phyloP scores from a whole-genome alignment of 768 basidiomycete genomes.

The Boletus tylopilopsis region DNA sequence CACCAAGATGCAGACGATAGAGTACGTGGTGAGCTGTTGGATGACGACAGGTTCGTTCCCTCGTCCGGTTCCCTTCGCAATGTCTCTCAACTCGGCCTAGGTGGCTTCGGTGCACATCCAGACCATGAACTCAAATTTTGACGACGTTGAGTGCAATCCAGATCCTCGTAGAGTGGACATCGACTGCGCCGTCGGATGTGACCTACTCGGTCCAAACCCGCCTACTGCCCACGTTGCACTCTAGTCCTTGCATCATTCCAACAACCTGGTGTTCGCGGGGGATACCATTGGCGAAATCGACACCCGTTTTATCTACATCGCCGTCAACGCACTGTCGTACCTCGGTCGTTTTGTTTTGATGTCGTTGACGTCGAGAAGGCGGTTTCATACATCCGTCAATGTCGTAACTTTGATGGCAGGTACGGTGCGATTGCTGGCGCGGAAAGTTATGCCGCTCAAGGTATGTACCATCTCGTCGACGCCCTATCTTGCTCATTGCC shows the following conservation, averaged over 20 bases:
- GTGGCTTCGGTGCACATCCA: slow-evolving; percentile 89
- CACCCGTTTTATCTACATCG: slow-evolving; percentile 87
- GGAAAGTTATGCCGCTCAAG: slow-evolving; percentile 91
- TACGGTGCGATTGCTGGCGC: slow-evolving; percentile 83
- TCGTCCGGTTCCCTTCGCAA: background rate
- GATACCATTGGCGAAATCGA: slow-evolving; percentile 89
- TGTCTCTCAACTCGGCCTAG: slow-evolving; percentile 42
- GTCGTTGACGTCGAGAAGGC: slow-evolving; percentile 66
- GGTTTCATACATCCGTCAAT: slow-evolving; percentile 66
- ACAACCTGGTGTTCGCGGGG: slow-evolving; percentile 78
- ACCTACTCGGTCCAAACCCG: background rate
- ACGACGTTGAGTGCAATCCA: slow-evolving; percentile 91
- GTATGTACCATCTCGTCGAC: slow-evolving; percentile 37
- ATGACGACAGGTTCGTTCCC: slow-evolving; percentile 69
- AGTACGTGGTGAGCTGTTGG: slow-evolving; percentile 93
- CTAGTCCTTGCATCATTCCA: slow-evolving; percentile 83
- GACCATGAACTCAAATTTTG: slow-evolving; percentile 89
- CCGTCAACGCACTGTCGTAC: slow-evolving; percentile 78
- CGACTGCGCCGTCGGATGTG: slow-evolving; percentile 72
- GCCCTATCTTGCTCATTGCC: background rate
- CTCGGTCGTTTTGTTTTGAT: slow-evolving; percentile 71
- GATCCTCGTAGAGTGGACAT: slow-evolving; percentile 69
- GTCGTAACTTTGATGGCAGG: slow-evolving; percentile 94
- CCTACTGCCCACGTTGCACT: background rate
- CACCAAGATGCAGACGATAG: slow-evolving; percentile 75